Evolutionary conservation across 257 asterid species (phyloP), one percentile per base, ranked within the genome.

Genomic region (Agastache rugosa): DNA sequence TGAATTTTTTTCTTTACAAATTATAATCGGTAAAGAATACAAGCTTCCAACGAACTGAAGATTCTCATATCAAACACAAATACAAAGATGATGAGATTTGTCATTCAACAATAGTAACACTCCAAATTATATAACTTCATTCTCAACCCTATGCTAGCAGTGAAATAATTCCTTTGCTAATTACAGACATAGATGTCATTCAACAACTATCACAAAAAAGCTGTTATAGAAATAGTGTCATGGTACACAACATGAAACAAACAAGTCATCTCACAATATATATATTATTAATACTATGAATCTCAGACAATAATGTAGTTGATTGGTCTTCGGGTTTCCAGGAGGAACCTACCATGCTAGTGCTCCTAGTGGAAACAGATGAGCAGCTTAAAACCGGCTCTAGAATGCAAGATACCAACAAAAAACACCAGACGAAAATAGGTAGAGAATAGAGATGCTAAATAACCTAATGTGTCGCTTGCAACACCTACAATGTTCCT

Each of bases 351-450:
- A 83, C 80, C 65, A 15, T 71, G 75, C 68, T 67, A 67, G 79
- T n/a, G 22, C 8, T 71, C 76, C 64, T 63, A 67, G 81, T n/a
- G 27, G 84, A 72, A 78, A 70, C 68, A 69, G 76, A 64, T 71
- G 66, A 71, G 63, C 74, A 77, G 72, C 17, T 11, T 66, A 74
- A 67, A 69, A 56, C 75, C 75, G 8, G 65, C 73, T 41, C 51
- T 74, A 69, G 80, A 78, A 45, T 75, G 83, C 48, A 77, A 54
- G 34, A 76, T 67, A 79, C 82, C 82, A 56, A 67, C 34, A 35
- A 80, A 48, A 71, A 54, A 72, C 74, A 69, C 78, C 60, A 44
- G 80, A 81, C 42, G 65, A 51, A 56, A 78, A 75, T 11, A 41
- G 59, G 77, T 48, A 35, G 75, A 3, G 74, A 60, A 75, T 48